A percentile compares a stretch with the other conserved stretches of the same genome.
phyloP scores from a whole-genome alignment of 805 yeast genomes.

The Zygosaccharomyces bisporus region DNA sequence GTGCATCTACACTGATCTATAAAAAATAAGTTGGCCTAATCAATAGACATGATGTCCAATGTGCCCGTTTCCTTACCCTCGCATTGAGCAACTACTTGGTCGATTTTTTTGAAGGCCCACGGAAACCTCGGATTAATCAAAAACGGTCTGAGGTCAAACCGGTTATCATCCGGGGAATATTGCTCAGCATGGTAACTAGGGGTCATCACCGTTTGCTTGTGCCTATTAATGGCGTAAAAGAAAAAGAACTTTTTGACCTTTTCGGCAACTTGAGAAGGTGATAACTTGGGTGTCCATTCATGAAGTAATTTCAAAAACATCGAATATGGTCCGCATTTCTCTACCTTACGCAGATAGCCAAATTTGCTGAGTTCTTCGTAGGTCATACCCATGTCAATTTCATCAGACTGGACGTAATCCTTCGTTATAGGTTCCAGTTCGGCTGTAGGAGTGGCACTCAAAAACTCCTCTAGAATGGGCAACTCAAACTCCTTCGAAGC shows the following conservation, averaged over 20 bases:
- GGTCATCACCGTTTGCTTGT: slow-evolving; percentile 95
- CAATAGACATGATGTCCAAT: slow-evolving; percentile 34
- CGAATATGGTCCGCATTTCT: slow-evolving; percentile 93
- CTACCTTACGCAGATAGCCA: slow-evolving; percentile 86
- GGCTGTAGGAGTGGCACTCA: slow-evolving; percentile 95
- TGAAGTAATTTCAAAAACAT: slow-evolving; percentile 89
- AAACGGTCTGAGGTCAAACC: slow-evolving; percentile 96
- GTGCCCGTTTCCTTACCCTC: slow-evolving; percentile 35
- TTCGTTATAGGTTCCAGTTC: slow-evolving; percentile 95
- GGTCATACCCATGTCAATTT: slow-evolving; percentile 97
- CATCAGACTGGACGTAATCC: slow-evolving; percentile 91
- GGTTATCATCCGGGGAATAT: slow-evolving; percentile 95
- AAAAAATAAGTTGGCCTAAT: slow-evolving; percentile 15
- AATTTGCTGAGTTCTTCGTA: slow-evolving; percentile 89
- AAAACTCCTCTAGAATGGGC: slow-evolving; percentile 73
- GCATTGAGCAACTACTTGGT: slow-evolving; percentile 61
- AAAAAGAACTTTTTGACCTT: slow-evolving; percentile 92
- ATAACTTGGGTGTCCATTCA: slow-evolving; percentile 82
- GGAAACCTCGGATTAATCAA: slow-evolving; percentile 84
- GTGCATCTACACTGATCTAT: background rate
- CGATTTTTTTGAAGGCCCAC: slow-evolving; percentile 88
- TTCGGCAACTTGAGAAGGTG: slow-evolving; percentile 81
- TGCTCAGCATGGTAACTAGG: slow-evolving; percentile 98
- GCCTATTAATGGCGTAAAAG: slow-evolving; percentile 92
- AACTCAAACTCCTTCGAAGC: slow-evolving; percentile 64